Conservation (phyloP, 1,284 basidiomycete species). For the Cryptococcus sp. region DNA sequence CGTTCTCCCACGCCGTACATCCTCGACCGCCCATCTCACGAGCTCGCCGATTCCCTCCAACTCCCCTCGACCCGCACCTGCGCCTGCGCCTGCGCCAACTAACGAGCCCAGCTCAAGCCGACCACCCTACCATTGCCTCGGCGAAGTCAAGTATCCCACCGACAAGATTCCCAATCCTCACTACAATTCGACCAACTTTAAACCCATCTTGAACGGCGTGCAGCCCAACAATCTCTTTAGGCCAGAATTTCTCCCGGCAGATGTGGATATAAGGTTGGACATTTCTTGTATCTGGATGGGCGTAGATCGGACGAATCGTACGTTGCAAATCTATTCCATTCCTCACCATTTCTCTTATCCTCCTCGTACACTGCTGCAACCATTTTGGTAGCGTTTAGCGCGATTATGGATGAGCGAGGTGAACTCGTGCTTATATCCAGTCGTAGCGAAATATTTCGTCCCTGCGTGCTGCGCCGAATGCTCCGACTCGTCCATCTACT, state of each 20-base stretch:
- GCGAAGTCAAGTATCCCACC: constrained; percentile 86
- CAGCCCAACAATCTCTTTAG: constrained; percentile 24
- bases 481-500: constrained; percentile 18
- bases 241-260: constrained; percentile 26
- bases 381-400: not conserved
- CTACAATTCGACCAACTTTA: constrained; percentile 10
- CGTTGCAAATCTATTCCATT: constrained; percentile 5
- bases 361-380: not conserved
- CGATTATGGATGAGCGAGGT: too few species aligned
- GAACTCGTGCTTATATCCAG: constrained; percentile 11
- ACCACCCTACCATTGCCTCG: constrained; percentile 75
- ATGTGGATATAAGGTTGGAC: constrained; percentile 30
- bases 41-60: too few species aligned
- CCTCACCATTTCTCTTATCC: not conserved
- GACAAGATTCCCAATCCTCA: constrained; percentile 58
- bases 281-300: constrained; percentile 32
- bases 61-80: too few species aligned
- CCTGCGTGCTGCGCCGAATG: constrained; percentile 30
- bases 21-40: too few species aligned
- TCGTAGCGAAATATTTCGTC: constrained; percentile 29
- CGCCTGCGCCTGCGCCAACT: too few species aligned
- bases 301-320: constrained; percentile 21
- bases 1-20: too few species aligned
- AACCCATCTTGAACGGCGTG: constrained; percentile 21
- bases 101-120: too few species aligned